Evolutionary conservation across 1,139 yeast genomes (phyloP), one percentile per base, ranked within the genome.

Genomic region (Candida pseudoviswanathii): DNA sequence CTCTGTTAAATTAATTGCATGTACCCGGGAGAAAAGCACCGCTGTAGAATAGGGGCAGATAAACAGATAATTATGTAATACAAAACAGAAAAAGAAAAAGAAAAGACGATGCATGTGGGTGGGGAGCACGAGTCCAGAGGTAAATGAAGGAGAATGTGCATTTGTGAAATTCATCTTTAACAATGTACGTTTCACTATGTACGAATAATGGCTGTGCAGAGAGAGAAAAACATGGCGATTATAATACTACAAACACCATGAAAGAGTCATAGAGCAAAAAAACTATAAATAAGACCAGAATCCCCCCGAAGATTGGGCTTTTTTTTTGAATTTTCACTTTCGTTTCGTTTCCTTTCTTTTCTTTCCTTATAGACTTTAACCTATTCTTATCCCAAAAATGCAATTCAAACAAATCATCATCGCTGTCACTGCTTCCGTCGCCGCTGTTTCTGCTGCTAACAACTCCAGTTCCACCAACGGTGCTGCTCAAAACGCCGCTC

Each of bases 391-490:
- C 8, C 7, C 21, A 34, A 43, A 26, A 66, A 76, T 76, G 81
- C 80, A 76, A 73, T 73, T 75, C 75, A 65, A 66, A 63, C 64
- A 74, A 57, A 67, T 75, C 63, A 64, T 75, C 61, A 60, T 74
- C 65, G 77, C 79, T 62, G 67, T 75, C 60, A 67, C 79, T 58
- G 77, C 78, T 54, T 71, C 63, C 59, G 45, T 43, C 27, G 60
- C 78, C 54, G 75, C 73, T 57, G 80, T 70, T 59, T 69, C 73
- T 47, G 78, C 77, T 57, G 77, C 72, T 55, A 41, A 46, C 43
- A 48, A 44, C 43, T 21, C 53, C 46, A 45, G 55, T 47, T 31
- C 54, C 16, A 41, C 55, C 46, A 6, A 43, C 24, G 53, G 66
- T 55, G 56, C 67, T 49, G 58, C 58, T 50, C 63, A 59, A 54